Conservation (phyloP, 2,329 filamentous ascomycete species). For the Fusarium bactridioides region DNA sequence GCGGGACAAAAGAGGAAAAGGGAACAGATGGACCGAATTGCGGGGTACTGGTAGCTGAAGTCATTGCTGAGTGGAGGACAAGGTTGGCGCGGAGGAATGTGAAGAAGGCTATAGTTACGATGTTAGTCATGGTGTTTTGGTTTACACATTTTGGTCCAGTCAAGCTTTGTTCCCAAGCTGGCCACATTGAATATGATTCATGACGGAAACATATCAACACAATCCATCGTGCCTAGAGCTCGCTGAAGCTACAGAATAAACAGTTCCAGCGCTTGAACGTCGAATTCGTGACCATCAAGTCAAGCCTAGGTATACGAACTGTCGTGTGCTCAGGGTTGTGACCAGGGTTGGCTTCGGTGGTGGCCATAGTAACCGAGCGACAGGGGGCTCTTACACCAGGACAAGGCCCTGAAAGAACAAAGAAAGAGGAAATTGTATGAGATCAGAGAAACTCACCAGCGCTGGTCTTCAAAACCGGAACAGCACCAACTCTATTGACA, state of each 20-base stretch:
- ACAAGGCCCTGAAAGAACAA: conserved; percentile 3
- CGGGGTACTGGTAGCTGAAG: conserved; percentile 71
- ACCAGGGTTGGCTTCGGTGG: conserved; percentile 23
- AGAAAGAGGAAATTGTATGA: conserved; percentile 2
- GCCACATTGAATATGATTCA: neutral
- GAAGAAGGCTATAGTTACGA: conserved; percentile 72
- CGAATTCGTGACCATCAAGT: neutral
- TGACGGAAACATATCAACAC: neutral
- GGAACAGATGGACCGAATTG: conserved; percentile 61
- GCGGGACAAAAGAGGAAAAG: conserved; percentile 48
- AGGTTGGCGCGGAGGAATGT: conserved; percentile 83
- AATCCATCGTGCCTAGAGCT: neutral
- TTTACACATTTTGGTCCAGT: neutral
- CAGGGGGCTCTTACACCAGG: conserved; percentile 24
- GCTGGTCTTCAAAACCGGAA: conserved; percentile 67
- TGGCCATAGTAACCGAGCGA: conserved; percentile 32
- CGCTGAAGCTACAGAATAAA: neutral
- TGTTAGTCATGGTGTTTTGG: conserved; percentile 30
- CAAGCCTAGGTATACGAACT: neutral
- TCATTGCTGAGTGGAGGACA: conserved; percentile 69
- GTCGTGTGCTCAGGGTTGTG: conserved; percentile 10
- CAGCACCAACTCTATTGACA: conserved; percentile 62
- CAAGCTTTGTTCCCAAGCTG: neutral
- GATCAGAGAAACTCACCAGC: conserved; percentile 58
- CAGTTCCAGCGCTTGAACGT: neutral